Evolutionary conservation across 2,329 filamentous ascomycete genomes (phyloP).

Genomic region (Alternaria triticimaculans): DNA sequence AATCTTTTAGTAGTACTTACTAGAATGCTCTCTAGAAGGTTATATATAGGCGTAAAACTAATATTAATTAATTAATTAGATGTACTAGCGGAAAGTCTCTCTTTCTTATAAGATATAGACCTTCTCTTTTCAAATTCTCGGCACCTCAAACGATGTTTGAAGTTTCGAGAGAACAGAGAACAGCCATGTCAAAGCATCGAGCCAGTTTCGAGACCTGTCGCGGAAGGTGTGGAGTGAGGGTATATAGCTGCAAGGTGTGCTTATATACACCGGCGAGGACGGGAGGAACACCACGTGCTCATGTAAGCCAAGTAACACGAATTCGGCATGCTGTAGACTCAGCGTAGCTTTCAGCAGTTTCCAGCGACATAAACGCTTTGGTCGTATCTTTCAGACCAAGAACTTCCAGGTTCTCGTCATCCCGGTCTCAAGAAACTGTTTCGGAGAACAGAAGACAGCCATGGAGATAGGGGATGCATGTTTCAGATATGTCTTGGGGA

Average conservation of each 20-base stretch:
- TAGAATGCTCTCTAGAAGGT: no score
- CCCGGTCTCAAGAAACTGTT: background rate
- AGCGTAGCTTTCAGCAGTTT: background rate
- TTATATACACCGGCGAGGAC: background rate
- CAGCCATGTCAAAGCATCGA: no score
- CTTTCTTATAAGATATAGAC: background rate
- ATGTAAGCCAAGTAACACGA: background rate
- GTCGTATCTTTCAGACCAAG: background rate
- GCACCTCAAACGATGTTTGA: no score
- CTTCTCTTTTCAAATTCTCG: background rate
- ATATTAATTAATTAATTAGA: no score
- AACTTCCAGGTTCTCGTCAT: background rate
- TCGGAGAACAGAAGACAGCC: background rate
- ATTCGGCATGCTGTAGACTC: background rate
- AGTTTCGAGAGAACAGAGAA: no score
- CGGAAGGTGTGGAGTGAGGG: no score
- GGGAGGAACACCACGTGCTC: background rate
- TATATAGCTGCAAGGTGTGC: background rate
- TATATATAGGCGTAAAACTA: no score
- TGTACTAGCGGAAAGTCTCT: background rate
- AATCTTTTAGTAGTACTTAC: no score
- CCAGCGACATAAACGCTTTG: background rate
- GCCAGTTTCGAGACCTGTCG: no score
- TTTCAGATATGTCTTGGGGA: background rate
- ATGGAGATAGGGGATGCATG: accelerated